These are phyloP conservation scores for Smallanthus sonchifolius DNA, from an alignment of 129 eudicot species.

Conservation along the genomic window DNA sequence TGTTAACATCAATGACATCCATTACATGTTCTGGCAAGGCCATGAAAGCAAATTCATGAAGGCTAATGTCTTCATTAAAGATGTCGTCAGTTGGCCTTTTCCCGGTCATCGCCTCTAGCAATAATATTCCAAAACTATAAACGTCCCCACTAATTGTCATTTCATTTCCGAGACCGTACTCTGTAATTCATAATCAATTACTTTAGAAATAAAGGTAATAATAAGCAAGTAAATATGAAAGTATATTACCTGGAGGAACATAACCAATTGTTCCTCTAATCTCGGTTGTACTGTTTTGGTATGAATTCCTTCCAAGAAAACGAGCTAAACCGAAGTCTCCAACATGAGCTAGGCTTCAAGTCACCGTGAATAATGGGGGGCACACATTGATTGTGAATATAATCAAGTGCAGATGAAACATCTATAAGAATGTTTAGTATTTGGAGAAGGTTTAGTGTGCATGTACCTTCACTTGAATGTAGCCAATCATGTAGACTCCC, in stretches of 20 bases:
- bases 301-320: background rate
- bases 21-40: conserved; percentile 17
- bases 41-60: conserved; percentile 6
- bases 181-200: conserved; percentile 1
- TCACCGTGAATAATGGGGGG: conserved; percentile 7
- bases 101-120: conserved; percentile 25
- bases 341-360: conserved; percentile 19
- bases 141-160: conserved; percentile 20
- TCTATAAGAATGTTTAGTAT: conserved; percentile 1
- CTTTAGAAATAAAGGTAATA: background rate
- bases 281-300: background rate
- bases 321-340: conserved; percentile 21
- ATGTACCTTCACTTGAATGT: background rate
- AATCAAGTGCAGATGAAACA: conserved; percentile 9
- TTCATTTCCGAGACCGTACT: conserved; percentile 24
- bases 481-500: conserved; percentile 21
- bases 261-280: conserved; percentile 18
- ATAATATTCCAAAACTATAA: conserved; percentile 24
- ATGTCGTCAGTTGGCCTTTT: conserved; percentile 15
- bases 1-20: conserved; percentile 9
- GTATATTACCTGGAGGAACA: conserved; percentile 13
- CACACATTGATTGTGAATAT: background rate
- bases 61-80: conserved; percentile 8
- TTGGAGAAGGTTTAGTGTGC: background rate
- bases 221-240: background rate